These are phyloP conservation scores for Herpetomonas samuelpessoai DNA, from an alignment of 208 protist genomes.

Conservation along the genomic window DNA sequence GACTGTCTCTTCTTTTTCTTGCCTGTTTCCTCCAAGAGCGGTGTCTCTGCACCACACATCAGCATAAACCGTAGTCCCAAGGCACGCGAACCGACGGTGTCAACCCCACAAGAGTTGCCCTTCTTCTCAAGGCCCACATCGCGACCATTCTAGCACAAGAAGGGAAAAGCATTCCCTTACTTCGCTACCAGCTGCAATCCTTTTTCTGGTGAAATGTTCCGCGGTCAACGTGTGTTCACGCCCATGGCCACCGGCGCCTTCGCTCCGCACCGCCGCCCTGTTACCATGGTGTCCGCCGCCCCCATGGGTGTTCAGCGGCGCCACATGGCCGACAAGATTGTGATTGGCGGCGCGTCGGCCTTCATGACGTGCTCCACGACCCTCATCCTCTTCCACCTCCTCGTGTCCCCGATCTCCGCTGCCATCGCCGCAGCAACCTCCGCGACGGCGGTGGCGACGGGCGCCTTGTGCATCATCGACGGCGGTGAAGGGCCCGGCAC, in stretches of 20 bases:
- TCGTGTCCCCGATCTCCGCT: slow-evolving; percentile 71
- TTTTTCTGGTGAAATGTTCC: too few relatives aligned
- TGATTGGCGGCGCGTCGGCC: slow-evolving; percentile 62
- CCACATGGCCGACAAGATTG: slow-evolving; percentile 76
- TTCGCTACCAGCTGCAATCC: too few relatives aligned
- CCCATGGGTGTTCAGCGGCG: slow-evolving; percentile 16
- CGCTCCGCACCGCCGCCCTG: slow-evolving; percentile 8
- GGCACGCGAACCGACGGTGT: too few relatives aligned
- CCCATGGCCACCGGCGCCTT: background rate
- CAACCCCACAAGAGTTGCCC: too few relatives aligned
- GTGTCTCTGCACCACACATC: too few relatives aligned
- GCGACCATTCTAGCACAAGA: too few relatives aligned
- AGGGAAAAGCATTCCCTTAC: too few relatives aligned
- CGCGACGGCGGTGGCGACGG: slow-evolving; percentile 56
- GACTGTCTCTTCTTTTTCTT: too few relatives aligned
- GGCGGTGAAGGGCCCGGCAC: slow-evolving; percentile 68
- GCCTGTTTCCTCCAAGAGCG: too few relatives aligned
- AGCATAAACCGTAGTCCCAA: too few relatives aligned
- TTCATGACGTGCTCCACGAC: slow-evolving; percentile 63
- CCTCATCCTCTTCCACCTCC: slow-evolving; percentile 75
- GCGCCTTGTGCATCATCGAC: slow-evolving; percentile 73
- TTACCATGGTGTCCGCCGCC: too few relatives aligned
- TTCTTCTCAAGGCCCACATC: too few relatives aligned
- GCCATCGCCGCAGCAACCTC: slow-evolving; percentile 61
- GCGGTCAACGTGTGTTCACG: background rate